These are phyloP conservation scores for Trypanosoma boissoni DNA, from an alignment of 208 protist species.

Conservation along the genomic window DNA sequence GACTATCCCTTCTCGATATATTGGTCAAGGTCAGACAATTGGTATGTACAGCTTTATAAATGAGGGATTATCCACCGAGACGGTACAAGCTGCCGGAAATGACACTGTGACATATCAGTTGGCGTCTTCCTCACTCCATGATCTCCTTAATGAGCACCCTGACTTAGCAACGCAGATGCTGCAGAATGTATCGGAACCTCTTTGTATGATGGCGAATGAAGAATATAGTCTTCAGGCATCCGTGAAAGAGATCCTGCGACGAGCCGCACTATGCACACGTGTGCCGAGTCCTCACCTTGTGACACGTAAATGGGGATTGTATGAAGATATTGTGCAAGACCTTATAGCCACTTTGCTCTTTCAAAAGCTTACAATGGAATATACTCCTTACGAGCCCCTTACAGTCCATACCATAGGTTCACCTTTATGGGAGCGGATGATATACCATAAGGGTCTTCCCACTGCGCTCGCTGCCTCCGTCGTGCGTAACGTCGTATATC, in stretches of 20 bases:
- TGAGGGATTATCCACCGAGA: conserved; percentile 57
- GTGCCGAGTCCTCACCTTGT: conserved; percentile 37
- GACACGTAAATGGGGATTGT: conserved; percentile 30
- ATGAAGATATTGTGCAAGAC: conserved; percentile 71
- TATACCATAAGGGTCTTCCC: conserved; percentile 31
- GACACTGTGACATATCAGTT: conserved; percentile 80
- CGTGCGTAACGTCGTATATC: conserved; percentile 61
- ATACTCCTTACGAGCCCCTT: conserved; percentile 35
- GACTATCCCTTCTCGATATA: conserved; percentile 51
- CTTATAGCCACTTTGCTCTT: conserved; percentile 42
- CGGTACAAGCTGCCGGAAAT: conserved; percentile 59
- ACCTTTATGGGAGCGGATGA: background rate
- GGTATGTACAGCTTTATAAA: conserved; percentile 85
- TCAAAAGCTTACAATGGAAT: conserved; percentile 50
- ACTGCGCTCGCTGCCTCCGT: conserved; percentile 31
- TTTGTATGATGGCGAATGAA: conserved; percentile 54
- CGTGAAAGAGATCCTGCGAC: conserved; percentile 29
- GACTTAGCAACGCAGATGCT: conserved; percentile 76
- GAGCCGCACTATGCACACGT: conserved; percentile 48
- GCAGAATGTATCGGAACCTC: conserved; percentile 72
- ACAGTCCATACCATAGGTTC: background rate
- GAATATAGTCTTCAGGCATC: conserved; percentile 60
- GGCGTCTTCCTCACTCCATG: conserved; percentile 60
- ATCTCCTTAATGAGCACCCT: conserved; percentile 68
- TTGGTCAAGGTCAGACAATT: conserved; percentile 56